Percentiles rank a stretch among this genome's conserved stretches.
phyloP scores from a whole-genome alignment of 352 stramenopile species.

The Globisporangium lucens region DNA sequence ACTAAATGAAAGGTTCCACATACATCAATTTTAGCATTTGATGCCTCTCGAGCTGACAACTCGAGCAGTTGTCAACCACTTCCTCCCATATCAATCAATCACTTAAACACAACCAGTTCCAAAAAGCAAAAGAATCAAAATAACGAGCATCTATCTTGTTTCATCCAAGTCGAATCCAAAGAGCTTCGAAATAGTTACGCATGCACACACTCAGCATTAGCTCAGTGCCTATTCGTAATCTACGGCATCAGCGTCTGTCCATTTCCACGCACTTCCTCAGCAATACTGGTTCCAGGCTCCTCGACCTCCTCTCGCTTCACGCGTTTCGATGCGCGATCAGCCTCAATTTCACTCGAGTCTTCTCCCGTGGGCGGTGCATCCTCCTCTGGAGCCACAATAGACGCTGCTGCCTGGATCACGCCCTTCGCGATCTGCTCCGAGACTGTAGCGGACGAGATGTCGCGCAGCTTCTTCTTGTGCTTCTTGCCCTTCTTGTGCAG shows the following conservation, averaged over 20 bases:
- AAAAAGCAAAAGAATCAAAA: not conserved
- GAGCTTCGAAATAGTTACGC: not conserved
- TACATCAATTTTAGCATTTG: no score
- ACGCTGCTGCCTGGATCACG: slow-evolving; percentile 12
- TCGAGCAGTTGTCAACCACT: no score
- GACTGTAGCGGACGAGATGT: slow-evolving; percentile 41
- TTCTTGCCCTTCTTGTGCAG: slow-evolving; percentile 78
- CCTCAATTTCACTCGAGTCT: not conserved
- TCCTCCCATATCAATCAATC: not conserved
- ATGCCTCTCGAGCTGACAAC: no score
- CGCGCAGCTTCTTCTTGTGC: slow-evolving; percentile 77
- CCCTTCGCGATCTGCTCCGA: slow-evolving; percentile 43
- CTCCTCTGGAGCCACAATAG: not conserved
- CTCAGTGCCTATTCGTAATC: not conserved
- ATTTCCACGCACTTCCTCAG: no score
- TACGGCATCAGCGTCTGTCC: not conserved
- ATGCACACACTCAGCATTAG: not conserved
- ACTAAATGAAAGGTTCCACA: not conserved
- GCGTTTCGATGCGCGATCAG: slow-evolving; percentile 21
- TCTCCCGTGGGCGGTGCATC: not conserved
- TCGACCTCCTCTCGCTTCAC: slow-evolving; percentile 20
- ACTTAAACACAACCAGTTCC: not conserved
- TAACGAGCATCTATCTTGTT: not conserved
- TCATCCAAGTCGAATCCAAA: not conserved
- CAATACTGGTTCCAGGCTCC: not conserved